Evolutionary conservation across 129 eudicot genomes (phyloP).

Genomic region (Flaveria bidentis): DNA sequence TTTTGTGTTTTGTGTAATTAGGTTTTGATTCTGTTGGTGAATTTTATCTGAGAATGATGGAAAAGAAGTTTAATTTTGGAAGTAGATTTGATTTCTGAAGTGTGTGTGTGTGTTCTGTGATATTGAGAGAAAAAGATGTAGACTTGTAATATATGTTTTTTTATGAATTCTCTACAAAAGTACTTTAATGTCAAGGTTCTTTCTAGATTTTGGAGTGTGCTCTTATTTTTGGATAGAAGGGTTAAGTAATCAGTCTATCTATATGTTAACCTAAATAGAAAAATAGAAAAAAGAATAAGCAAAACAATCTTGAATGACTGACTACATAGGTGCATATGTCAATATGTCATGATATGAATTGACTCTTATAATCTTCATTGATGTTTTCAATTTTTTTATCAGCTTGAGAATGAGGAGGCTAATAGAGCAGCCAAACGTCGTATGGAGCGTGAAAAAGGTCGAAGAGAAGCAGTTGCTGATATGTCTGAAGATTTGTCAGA

Average conservation of each 20-base stretch:
- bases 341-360: neutral
- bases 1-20: slow-evolving; percentile 3
- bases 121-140: neutral
- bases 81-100: slow-evolving; percentile 27
- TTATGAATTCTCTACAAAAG: neutral
- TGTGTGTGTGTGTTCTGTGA: neutral
- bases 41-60: neutral
- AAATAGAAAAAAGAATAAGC: neutral
- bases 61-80: slow-evolving; percentile 29
- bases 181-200: neutral
- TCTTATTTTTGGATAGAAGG: neutral
- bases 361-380: slow-evolving; percentile 12
- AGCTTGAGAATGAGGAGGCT: slow-evolving; percentile 93
- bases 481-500: slow-evolving; percentile 99
- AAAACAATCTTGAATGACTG: slow-evolving; percentile 1
- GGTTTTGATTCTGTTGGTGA: slow-evolving; percentile 9
- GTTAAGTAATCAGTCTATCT: neutral
- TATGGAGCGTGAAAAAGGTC: slow-evolving; percentile 89
- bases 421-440: slow-evolving; percentile 84
- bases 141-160: neutral
- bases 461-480: slow-evolving; percentile 95
- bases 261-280: neutral
- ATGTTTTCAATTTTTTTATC: slow-evolving; percentile 15
- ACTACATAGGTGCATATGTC: neutral
- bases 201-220: too few relatives aligned